Evolutionary conservation across 1,284 basidiomycete genomes (phyloP), one percentile per base, ranked within the genome.

Genomic region (Fistulina hepatica): DNA sequence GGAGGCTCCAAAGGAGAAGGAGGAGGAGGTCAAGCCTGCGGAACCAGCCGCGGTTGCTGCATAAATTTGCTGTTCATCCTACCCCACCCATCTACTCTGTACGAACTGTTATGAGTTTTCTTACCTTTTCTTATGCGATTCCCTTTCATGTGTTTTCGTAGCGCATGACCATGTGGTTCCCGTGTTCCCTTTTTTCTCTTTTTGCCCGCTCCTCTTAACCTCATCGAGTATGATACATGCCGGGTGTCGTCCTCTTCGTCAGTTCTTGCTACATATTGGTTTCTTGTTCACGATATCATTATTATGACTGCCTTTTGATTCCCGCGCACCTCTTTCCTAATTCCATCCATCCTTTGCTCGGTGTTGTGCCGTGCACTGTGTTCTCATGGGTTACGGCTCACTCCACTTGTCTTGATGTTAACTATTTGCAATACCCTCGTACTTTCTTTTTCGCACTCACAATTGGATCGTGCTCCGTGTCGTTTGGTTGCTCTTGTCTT

Each of bases 201-300:
- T 19, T 31, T 31, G 28, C 9, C 25, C 15, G 28, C 10, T 31
- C 41, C 51, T n/a, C n/a, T n/a, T n/a, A n/a, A n/a, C n/a, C n/a
- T n/a, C n/a, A n/a, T n/a, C n/a, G n/a, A n/a, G n/a, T 80, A 80
- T 63, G 59, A 59, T 79, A 76, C 67, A 64, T 52, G 61, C 67
- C 65, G 74, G 72, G 75, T 73, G 63, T 66, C 66, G 69, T 64
- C n/a, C n/a, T n/a, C 63, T 57, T 53, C 46, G 49, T 43, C 50
- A 64, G 59, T 60, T 51, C 55, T 57, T 60, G 53, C 52, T 54
- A 48, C 56, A 56, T 62, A 64, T 61, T 60, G 50, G 11, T 12
- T n/a, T 31, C 28, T 31, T 31, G 28, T 31, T 31, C 9, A 61
- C 57, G 56, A 58, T 52, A 47, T 42, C 43, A 45, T 55, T 24